Percentiles rank a stretch among this genome's conserved stretches.
These are phyloP conservation scores for Alternaria sp. DNA, from an alignment of 2,329 filamentous ascomycete genomes.

Conservation along the genomic window DNA sequence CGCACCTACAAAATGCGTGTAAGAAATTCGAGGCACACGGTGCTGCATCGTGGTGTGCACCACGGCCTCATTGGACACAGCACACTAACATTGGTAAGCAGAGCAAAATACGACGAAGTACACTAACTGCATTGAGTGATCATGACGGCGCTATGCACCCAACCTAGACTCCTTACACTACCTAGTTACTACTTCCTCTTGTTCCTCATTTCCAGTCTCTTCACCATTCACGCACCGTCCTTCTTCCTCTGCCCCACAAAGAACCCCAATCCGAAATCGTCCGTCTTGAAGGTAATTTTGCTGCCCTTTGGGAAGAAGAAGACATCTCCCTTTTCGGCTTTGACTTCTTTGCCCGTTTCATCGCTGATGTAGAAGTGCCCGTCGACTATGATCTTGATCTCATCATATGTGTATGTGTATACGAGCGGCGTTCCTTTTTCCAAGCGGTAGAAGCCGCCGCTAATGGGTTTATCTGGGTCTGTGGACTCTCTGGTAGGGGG, in stretches of 20 bases:
- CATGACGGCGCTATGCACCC: neutral
- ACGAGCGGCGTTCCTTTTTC: conserved; percentile 72
- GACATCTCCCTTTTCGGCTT: conserved; percentile 69
- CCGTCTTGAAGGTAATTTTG: conserved; percentile 71
- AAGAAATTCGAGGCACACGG: neutral
- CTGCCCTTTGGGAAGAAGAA: conserved; percentile 73
- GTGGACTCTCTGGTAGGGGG: conserved; percentile 58
- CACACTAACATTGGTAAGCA: neutral
- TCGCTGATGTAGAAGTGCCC: conserved; percentile 71
- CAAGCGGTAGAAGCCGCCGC: conserved; percentile 71
- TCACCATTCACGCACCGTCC: conserved; percentile 26
- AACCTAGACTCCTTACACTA: neutral
- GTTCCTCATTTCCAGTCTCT: neutral
- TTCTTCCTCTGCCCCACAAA: conserved; percentile 56
- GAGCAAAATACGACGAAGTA: neutral
- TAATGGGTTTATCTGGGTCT: conserved; percentile 67
- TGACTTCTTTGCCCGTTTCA: conserved; percentile 67
- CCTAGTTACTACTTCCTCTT: neutral
- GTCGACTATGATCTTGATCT: conserved; percentile 78
- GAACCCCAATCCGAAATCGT: conserved; percentile 68
- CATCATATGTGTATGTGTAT: conserved; percentile 74
- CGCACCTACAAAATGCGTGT: neutral
- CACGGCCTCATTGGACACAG: neutral
- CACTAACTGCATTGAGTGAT: neutral
- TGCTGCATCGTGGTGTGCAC: neutral